Evolutionary conservation across 1,139 yeast genomes (phyloP), one percentile per base, ranked within the genome.

Genomic region (Suhomyces bribrorum): DNA sequence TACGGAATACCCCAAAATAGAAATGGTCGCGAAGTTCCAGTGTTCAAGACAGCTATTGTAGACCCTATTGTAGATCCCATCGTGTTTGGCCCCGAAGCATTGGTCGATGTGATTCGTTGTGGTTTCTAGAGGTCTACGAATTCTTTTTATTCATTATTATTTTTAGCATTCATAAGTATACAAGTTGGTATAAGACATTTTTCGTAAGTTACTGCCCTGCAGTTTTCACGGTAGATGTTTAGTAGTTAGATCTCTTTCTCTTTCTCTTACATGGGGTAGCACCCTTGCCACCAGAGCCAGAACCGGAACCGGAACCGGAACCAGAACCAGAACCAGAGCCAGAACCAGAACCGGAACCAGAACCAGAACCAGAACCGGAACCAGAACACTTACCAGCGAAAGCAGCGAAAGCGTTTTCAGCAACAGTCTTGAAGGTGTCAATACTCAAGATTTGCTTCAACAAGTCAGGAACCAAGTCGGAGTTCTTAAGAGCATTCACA

Each of bases 341-440:
- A 23, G 37, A 23, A n/a, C 45, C 34, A 8, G 48, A 30, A 16
- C 42, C 33, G 2, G 43, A 31, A 3, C 34, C 31, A 5, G 33
- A 14, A 23, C 45, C 33, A 24, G 45, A 23, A 20, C 51, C 47
- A 23, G 47, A 45, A 18, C 46, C 25, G 18, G 41, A 16, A 18
- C 20, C 15, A 13, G 54, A 44, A 59, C 76, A 70, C 40, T 59
- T 53, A 30, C 76, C 76, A 15, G 68, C 59, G 45, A 61, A 64
- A 3, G 75, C 76, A 33, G 73, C 73, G 44, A 69, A 63, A 2
- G 75, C 70, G 40, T 68, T 69, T 34, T 62, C 57, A 26, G 63
- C 58, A 35, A 71, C 66, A n/a, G 69, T 64, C 38, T 58, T 45
- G 46, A 69, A 61, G 34, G 73, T 69, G 34, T 54, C 44, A 30